Evolutionary conservation across 2,329 filamentous ascomycete genomes (phyloP), one percentile per base, ranked within the genome.

Genomic region (Aspergillus pseudoviridinutans): DNA sequence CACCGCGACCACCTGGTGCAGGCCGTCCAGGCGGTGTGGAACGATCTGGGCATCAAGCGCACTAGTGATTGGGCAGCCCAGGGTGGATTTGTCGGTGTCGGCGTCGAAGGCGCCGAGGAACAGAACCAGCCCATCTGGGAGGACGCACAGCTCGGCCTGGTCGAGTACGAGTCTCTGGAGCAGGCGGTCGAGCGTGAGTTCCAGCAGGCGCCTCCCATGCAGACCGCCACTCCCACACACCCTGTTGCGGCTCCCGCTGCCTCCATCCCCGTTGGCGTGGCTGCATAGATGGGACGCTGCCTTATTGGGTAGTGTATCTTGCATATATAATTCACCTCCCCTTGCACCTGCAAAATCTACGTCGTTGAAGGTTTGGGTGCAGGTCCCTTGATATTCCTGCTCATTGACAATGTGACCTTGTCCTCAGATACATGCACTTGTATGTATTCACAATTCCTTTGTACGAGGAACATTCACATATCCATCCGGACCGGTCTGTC

Each of bases 11-110:
- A 96, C 68, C 87, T 99, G 4, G 87, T 97, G 28, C 77, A 86
- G 58, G 92, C 93, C 4, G 79, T 99, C 35, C 90, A 96, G 66
- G 84, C 85, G 66, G 93, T 99, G 58, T 99, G 93, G 92, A 84
- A 82, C 50, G 86, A 93, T 69, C 85, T 99, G 2, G 87, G 86
- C 60, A 92, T 97, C 78, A 96, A 95, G 82, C 89, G 93, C 68
- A 96, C 93, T 28, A 91, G 88, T 58, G 89, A 96, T 69, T 99
- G 94, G 94, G 89, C 90, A 29, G 85, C 87, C 14, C 84, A 94
- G 71, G 94, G 94, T 50, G 94, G 94, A 7, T 97, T 97, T 77
- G 90, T 97, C 58, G 94, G 93, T 54, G 94, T 99, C 8, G 94
- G 94, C 24, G 88, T 91, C 63, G 78, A 87, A 57, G 82, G 81